A percentile compares a stretch with the other conserved stretches of the same genome.
These are phyloP conservation scores for Pichia sp. DNA, from an alignment of 1,139 yeast species.

Conservation along the genomic window DNA sequence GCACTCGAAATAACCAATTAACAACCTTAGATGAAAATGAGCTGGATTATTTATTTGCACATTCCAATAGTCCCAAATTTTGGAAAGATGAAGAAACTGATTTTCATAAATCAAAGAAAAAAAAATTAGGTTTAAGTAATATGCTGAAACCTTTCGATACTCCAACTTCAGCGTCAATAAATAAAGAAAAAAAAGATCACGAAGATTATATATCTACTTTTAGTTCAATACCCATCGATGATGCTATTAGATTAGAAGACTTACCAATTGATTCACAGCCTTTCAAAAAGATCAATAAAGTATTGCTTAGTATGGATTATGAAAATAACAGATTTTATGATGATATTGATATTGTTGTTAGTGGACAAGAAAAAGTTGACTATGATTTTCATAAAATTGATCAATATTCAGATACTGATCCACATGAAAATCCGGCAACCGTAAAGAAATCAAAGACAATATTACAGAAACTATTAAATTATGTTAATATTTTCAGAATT, in stretches of 20 bases:
- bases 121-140: background rate
- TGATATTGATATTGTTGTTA: constrained; percentile 25
- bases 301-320: too few relatives aligned
- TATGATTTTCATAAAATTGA: constrained; percentile 24
- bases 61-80: constrained; percentile 11
- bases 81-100: constrained; percentile 12
- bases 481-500: constrained; percentile 12
- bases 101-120: background rate
- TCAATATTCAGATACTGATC: constrained; percentile 12
- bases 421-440: background rate
- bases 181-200: constrained; percentile 5
- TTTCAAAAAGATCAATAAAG: constrained; percentile 7
- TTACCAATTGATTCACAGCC: constrained; percentile 26
- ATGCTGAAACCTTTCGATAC: background rate
- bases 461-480: constrained; percentile 5
- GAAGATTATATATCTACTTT: constrained; percentile 8
- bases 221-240: constrained; percentile 18
- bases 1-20: constrained; percentile 8
- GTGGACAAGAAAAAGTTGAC: constrained; percentile 26
- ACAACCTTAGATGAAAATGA: constrained; percentile 21
- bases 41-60: constrained; percentile 18
- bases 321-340: constrained; percentile 3
- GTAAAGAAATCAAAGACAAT: background rate
- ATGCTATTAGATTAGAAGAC: constrained; percentile 18
- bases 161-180: background rate